Evolutionary conservation across 2,329 filamentous ascomycete genomes (phyloP), one percentile per base, ranked within the genome.

Genomic region (Sclerotiophoma versabilis): DNA sequence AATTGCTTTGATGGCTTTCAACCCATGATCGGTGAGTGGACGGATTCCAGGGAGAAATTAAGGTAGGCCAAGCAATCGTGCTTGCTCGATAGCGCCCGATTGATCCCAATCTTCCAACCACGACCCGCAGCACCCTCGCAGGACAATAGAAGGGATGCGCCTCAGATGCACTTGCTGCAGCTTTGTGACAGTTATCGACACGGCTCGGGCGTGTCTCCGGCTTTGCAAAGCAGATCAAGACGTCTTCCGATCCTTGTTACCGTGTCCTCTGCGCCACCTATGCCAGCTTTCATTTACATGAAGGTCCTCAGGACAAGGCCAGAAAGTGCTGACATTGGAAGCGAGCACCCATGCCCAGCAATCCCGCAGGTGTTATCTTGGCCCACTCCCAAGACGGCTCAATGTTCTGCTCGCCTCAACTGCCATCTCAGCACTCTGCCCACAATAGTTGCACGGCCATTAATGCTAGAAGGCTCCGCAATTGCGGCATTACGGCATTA

Each of bases 51-150:
- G 44, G 52, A 50, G 63, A 46, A 51, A 64, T 68, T 70, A 70
- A 70, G 64, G 67, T 69, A 69, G 60, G 66, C 67, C 69, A 72
- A 72, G 68, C 69, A 69, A 63, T 61, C 61, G 55, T 49, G 53
- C 53, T 54, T 60, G 48, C 51, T 56, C 43, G 49, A 65, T 65
- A 68, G 64, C 59, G 58, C 49, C 61, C 64, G 57, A 58, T 38
- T 51, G 30, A 49, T 33, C 33, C 46, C 54, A 55, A 57, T 51
- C 49, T 59, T 57, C 36, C 43, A 39, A 49, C 41, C 44, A 58
- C 54, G 49, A 61, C 58, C 34, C 39, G 29, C 47, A 49, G 15
- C n/a, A 20, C 23, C 10, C 34, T 26, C 10, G 22, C 11, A 19
- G 23, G 23, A 44, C 20, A 32, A 11, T 14, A 14, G 15, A 32